Percentiles rank a stretch among this genome's conserved stretches.
phyloP scores from a whole-genome alignment of 345 rosid genomes.

The Jatropha curcas region DNA sequence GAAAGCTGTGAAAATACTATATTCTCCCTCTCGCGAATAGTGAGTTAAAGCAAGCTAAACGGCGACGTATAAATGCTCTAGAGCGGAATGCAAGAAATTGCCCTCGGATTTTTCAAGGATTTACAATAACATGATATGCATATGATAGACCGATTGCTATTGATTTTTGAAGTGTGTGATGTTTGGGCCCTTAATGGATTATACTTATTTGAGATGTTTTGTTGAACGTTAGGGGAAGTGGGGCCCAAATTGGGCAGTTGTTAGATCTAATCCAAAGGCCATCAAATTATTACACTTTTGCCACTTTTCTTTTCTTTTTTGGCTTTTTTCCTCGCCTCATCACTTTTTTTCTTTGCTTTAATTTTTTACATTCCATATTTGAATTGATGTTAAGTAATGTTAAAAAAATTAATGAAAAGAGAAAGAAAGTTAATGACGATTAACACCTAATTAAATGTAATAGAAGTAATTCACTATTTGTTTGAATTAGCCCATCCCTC shows the following conservation, averaged over 20 bases:
- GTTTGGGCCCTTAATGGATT: background rate
- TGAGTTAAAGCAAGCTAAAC: background rate
- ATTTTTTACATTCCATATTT: background rate
- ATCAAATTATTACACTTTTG: background rate
- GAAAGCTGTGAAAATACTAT: conserved; percentile 13
- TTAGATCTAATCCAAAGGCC: background rate
- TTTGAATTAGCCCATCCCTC: no score
- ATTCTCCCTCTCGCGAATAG: conserved; percentile 12
- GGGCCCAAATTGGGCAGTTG: conserved; percentile 4
- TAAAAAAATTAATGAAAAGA: no score
- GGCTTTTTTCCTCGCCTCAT: background rate
- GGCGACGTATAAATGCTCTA: background rate
- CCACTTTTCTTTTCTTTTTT: background rate
- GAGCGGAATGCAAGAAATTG: background rate
- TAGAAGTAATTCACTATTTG: no score
- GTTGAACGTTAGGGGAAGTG: conserved; percentile 9
- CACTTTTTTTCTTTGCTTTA: background rate
- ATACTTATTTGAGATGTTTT: background rate
- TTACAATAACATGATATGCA: no score
- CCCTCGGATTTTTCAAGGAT: background rate
- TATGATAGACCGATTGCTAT: no score
- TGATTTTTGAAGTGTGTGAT: background rate
- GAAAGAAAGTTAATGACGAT: no score
- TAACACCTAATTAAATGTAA: background rate
- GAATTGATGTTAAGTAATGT: background rate